These are phyloP conservation scores for Trifolium fragiferum DNA, from an alignment of 306 rosid species.

Conservation along the genomic window DNA sequence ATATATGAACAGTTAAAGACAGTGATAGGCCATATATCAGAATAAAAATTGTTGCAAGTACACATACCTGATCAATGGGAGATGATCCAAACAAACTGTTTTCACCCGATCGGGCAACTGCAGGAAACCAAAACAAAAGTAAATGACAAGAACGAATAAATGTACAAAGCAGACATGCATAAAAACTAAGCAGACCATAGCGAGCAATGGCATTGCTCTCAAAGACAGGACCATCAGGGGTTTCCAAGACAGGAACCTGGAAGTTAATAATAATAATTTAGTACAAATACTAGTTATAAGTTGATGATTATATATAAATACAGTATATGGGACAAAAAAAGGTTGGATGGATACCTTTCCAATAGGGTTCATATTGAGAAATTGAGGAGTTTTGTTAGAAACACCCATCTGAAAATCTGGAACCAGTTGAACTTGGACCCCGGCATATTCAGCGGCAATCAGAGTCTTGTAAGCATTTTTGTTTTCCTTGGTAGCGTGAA, in stretches of 20 bases:
- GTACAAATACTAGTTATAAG: no score
- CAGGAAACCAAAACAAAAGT: conserved; percentile 17
- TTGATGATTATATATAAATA: neutral
- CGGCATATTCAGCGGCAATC: conserved; percentile 63
- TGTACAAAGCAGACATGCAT: neutral
- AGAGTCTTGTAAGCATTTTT: conserved; percentile 69
- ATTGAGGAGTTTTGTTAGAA: conserved; percentile 70
- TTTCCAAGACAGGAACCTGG: conserved; percentile 80
- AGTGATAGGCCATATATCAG: neutral
- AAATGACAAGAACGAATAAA: neutral
- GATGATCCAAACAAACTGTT: conserved; percentile 64
- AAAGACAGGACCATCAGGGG: conserved; percentile 74
- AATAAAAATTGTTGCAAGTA: neutral
- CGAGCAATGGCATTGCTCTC: conserved; percentile 94
- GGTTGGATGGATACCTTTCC: conserved; percentile 62
- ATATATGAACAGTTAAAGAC: neutral
- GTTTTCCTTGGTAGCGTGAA: conserved; percentile 57
- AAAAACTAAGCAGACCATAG: conserved; percentile 47
- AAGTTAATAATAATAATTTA: neutral
- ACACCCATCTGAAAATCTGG: conserved; percentile 73
- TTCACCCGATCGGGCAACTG: conserved; percentile 68
- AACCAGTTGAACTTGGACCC: conserved; percentile 59
- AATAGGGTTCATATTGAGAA: conserved; percentile 80
- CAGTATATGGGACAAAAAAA: neutral
- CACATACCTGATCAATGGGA: conserved; percentile 59